A percentile compares a stretch with the other conserved stretches of the same genome.
Evolutionary conservation across 805 yeast genomes (phyloP).

Genomic region (Komagataella pastoris): DNA sequence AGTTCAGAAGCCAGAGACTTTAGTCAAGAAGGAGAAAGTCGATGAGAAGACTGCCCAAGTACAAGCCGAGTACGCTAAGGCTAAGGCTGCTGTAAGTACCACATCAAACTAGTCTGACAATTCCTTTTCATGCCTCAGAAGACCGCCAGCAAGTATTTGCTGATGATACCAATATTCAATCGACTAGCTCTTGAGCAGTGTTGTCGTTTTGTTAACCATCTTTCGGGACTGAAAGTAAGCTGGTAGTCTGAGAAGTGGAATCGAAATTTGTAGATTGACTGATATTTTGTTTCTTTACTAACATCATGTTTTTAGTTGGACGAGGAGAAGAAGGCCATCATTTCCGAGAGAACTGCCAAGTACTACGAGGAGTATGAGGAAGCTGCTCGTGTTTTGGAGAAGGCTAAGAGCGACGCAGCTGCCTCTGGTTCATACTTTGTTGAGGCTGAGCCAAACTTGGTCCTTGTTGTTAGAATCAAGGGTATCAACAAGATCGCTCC

Average conservation of each 20-base stretch:
- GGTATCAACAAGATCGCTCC: conserved; percentile 98
- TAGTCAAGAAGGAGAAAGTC: conserved; percentile 71
- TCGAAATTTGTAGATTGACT: background rate
- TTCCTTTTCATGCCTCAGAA: conserved; percentile 1
- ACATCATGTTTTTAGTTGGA: conserved; percentile 20
- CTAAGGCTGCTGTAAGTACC: conserved; percentile 69
- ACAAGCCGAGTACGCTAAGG: conserved; percentile 69
- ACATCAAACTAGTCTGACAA: background rate
- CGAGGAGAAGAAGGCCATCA: conserved; percentile 31
- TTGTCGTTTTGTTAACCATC: conserved; percentile 70
- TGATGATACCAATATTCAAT: conserved; percentile 36
- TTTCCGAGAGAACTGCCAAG: conserved; percentile 88
- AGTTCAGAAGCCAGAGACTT: conserved; percentile 67
- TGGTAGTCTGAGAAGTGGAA: background rate
- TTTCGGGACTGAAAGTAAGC: conserved; percentile 60
- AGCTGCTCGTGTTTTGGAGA: conserved; percentile 78
- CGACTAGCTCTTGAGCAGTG: conserved; percentile 64
- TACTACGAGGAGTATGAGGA: conserved; percentile 90
- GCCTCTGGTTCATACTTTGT: conserved; percentile 91
- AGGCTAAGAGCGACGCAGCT: conserved; percentile 88
- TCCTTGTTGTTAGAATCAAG: conserved; percentile 96
- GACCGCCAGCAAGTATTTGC: conserved; percentile 4
- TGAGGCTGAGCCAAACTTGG: conserved; percentile 89
- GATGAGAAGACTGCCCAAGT: conserved; percentile 65
- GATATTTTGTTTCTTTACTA: conserved; percentile 9